Evolutionary conservation across 306 rosid species (phyloP), one percentile per base, ranked within the genome.

Genomic region (Prunus fruticosa): DNA sequence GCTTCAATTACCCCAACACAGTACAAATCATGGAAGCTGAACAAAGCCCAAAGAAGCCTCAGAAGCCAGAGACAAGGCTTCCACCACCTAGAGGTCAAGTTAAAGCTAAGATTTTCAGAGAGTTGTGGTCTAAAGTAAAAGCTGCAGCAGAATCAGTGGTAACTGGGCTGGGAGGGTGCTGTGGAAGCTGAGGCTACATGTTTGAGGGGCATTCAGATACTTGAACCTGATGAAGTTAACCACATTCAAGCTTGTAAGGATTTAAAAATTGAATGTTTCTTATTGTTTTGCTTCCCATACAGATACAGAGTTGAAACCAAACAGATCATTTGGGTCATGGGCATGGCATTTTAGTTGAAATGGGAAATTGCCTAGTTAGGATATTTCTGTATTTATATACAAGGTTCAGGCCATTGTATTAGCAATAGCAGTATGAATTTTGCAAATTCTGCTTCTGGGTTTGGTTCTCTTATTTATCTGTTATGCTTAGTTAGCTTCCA

Each of bases 61-160:
- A 25, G 43, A 38, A 34, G n/a, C 50, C 65, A 54, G 5, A 25
- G 64, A 54, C 15, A 18, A 76, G 81, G 27, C 9, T 76, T 27
- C 85, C 85, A 30, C 85, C 85, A 4, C 68, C 1, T 4, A 81
- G 81, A 58, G 85, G 78, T 67, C 70, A 65, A 4, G 71, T 81
- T n/a, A 81, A 72, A 78, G 64, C 27, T 12, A 49, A 14, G 49
- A 72, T 76, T 8, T 56, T 72, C 46, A 38, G 18, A 62, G 50
- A 7, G 60, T 23, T 74, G 58, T 0, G 65, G 10, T 51, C 23
- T 1, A 63, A 20, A 20, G 10, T 58, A 8, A 74, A 73, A n/a
- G 25, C 8, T 32, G 74, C 46, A 19, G 52, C 43, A 32, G 23
- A 68, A 28, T 56, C 75, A 23, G 63, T 12, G 19, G 41, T 22